phyloP scores from a whole-genome alignment of 2,329 filamentous ascomycete species.

The Talaromyces funiculosus region DNA sequence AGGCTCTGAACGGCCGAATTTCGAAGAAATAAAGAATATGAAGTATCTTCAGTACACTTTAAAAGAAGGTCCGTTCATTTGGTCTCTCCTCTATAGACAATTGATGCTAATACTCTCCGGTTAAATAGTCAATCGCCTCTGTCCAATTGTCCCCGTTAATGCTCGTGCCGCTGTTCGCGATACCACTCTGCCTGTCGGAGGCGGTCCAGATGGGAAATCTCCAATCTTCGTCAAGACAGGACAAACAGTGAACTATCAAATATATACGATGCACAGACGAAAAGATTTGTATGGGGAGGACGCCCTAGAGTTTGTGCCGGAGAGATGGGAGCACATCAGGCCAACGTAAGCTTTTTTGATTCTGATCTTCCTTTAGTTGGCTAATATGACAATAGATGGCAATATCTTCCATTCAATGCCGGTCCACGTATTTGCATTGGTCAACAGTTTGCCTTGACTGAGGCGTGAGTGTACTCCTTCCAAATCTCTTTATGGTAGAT shows the following conservation, averaged over 20 bases:
- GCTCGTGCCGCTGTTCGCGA: slow-evolving; percentile 40
- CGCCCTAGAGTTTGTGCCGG: slow-evolving; percentile 43
- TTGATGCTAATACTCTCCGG: neutral
- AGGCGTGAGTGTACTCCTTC: neutral
- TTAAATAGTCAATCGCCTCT: slow-evolving; percentile 34
- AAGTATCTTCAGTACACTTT: neutral
- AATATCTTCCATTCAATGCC: slow-evolving; percentile 30
- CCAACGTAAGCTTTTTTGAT: slow-evolving; percentile 22
- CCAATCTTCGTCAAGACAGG: slow-evolving; percentile 63
- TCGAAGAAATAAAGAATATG: neutral
- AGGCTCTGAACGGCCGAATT: neutral
- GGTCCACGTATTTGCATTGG: slow-evolving; percentile 24
- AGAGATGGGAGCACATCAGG: slow-evolving; percentile 45
- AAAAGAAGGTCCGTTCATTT: slow-evolving; percentile 30
- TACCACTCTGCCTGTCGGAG: slow-evolving; percentile 5
- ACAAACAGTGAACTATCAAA: slow-evolving; percentile 60
- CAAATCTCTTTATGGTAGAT: neutral
- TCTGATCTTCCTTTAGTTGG: neutral
- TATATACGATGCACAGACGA: slow-evolving; percentile 70
- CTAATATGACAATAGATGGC: slow-evolving; percentile 23
- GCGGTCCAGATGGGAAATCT: slow-evolving; percentile 29
- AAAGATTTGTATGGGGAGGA: slow-evolving; percentile 44
- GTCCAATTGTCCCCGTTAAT: slow-evolving; percentile 46
- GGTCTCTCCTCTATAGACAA: neutral
- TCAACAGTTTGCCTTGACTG: slow-evolving; percentile 5